A percentile compares a stretch with the other conserved stretches of the same genome.
phyloP scores from a whole-genome alignment of 345 rosid species.

The Eutrema heterophyllum region DNA sequence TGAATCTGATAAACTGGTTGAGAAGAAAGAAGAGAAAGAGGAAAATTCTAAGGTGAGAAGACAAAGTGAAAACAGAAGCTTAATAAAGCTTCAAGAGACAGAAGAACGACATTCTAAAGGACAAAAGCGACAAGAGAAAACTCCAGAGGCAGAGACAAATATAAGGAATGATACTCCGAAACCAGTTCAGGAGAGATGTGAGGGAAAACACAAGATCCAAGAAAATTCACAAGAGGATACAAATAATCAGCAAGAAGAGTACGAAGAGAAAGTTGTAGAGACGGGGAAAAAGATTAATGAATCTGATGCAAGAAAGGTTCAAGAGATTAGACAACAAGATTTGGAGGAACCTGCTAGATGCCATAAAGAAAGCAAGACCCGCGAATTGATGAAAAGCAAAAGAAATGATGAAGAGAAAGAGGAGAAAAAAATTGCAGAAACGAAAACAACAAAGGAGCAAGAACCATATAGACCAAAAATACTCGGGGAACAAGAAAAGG shows the following conservation, averaged over 20 bases:
- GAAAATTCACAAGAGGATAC: neutral
- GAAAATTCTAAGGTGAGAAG: neutral
- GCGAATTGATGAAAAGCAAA: neutral
- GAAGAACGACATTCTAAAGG: slow-evolving; percentile 1
- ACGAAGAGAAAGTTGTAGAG: neutral
- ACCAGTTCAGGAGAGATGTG: neutral
- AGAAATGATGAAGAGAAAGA: neutral
- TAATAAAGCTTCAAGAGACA: slow-evolving; percentile 3
- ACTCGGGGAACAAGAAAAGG: neutral
- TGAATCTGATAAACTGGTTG: slow-evolving; percentile 5
- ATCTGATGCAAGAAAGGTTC: neutral
- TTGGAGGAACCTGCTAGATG: neutral
- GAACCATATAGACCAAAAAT: slow-evolving; percentile 13
- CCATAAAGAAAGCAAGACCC: neutral
- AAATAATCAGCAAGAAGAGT: neutral
- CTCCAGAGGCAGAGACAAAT: neutral
- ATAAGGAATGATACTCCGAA: neutral
- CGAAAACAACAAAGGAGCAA: slow-evolving; percentile 7
- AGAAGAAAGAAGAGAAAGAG: neutral
- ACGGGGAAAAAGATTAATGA: neutral
- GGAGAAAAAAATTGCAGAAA: neutral
- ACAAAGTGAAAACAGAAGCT: neutral
- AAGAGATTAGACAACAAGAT: neutral
- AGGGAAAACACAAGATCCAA: neutral
- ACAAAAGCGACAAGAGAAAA: neutral